Conservation (phyloP, 306 rosid species). For the Dryas octopetala region DNA sequence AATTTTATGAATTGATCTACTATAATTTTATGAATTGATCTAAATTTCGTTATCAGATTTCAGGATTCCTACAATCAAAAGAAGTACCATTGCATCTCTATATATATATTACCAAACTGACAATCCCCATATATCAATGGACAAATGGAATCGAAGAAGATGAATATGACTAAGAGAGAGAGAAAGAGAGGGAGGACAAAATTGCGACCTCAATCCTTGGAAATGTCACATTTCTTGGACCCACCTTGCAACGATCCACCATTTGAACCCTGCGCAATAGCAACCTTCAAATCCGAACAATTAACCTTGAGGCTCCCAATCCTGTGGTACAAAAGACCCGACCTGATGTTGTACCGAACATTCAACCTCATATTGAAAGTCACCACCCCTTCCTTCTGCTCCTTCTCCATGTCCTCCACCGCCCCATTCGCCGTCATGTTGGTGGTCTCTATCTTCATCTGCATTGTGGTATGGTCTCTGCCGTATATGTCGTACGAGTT, state of each 20-base stretch:
- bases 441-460: conserved; percentile 16
- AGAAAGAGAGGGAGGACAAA: too few species aligned
- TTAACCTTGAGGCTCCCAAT: conserved; percentile 1
- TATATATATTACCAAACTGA: too few species aligned
- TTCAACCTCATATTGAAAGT: conserved; percentile 25
- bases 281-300: conserved; percentile 46
- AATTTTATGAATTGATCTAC: too few species aligned
- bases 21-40: too few species aligned
- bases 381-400: conserved; percentile 15
- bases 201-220: too few species aligned
- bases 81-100: too few species aligned
- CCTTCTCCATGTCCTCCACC: conserved; percentile 28
- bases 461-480: background rate
- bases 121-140: too few species aligned
- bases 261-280: background rate
- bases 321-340: conserved; percentile 1
- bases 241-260: background rate
- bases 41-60: too few species aligned
- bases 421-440: background rate
- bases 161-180: too few species aligned
- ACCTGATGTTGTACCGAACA: conserved; percentile 21
- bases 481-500: too few species aligned
- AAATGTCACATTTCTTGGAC: background rate
- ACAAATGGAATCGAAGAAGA: too few species aligned
- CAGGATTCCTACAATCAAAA: too few species aligned